Base-by-base conservation (phyloP, 495 filamentous ascomycete genomes). In the Haplographium delicatum region DNA sequence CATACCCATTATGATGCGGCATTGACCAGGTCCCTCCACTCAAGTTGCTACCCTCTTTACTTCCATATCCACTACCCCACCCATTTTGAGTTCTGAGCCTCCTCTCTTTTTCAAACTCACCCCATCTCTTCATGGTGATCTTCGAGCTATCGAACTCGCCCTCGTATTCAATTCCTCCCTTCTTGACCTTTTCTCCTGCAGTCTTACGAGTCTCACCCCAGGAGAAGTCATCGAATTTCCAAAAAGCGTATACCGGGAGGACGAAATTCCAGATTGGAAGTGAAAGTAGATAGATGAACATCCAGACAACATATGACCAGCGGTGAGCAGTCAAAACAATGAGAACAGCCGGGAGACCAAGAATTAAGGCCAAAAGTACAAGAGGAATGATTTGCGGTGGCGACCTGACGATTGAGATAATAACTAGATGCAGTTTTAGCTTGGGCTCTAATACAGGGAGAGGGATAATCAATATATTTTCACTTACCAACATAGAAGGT, bases 221-320 rank as follows among this genome's bases (percentile, higher is more conserved):
- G 62, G 87, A 93, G 74, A 99, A 99, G 68, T 99, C 94, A 62
- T 99, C 94, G 65, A 99, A 99, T 65, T 99, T 96, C 94, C 94
- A 99, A 73, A 89, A 99, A 5, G 94, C 87, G 61, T 99, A 99
- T 13, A 78, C 79, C 0, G 94, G 94, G 3, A 99, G 84, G 13
- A 99, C 76, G 56, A 96, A 94, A 67, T 99, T 99, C 94, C 94
- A 99, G 49, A 99, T 80, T 0, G 94, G 94, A 0, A 99, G 82
- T 0, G 93, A 96, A 34, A 89, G 28, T 15, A 99, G 81, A 57
- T 99, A 99, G 66, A 97, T 89, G 13, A 88, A 59, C 94, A 99
- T 96, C 94, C 94, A 99, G 30, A 86, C 63, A 24, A 99, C 85
- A 62, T 99, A 99, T 2, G 89, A 85, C 74, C 85, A 83, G 44